Base-by-base conservation (phyloP, 352 stramenopile genomes). In the Globisporangium cystogenes region DNA sequence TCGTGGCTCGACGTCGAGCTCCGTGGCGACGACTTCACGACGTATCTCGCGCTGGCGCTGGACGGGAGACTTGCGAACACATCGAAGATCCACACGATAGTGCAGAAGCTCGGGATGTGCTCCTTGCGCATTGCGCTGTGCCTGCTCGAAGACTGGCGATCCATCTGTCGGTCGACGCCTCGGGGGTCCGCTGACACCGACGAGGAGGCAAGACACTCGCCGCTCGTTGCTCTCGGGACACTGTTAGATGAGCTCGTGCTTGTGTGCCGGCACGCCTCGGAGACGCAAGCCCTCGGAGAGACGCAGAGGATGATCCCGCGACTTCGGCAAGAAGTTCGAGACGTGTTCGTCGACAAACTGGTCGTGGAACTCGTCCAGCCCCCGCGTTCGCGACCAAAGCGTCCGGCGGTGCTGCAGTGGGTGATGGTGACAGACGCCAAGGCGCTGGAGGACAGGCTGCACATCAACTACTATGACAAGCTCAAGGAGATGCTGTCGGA, bases 381-480 rank as follows among this genome's bases (percentile, higher is more conserved):
- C 16, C 42, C 45, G 33, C 35, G 36, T 11, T 48, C 51, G 16
- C 50, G 23, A 3, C 7, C 18, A 15, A 41, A 26, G 37, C 41
- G 37, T 10, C 16, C 42, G 55, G 40, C 48, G 47, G 41, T 56
- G 21, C 48, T 55, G 10, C 51, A 55, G 31, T 83, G 72, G 68
- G 51, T 66, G 14, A n/a, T 56, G 2, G 27, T 72, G 12, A 62
- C 56, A 3, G 62, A 68, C n/a, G 69, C 55, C 7, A 45, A 55
- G 11, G 51, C 67, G 24, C 37, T 79, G 27, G 63, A 83, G 14
- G 48, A 59, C n/a, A 62, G 64, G 4, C 39, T 86, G 24, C 65
- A 67, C 15, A 55, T 90, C 20, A 71, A 83, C 41, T 76, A 86
- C 27, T 67, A 87, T 46, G 73, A 87, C 47, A 60, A 80, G 33